Evolutionary conservation across 805 yeast species (phyloP).

Genomic region (Tetrapisispora fleetii): DNA sequence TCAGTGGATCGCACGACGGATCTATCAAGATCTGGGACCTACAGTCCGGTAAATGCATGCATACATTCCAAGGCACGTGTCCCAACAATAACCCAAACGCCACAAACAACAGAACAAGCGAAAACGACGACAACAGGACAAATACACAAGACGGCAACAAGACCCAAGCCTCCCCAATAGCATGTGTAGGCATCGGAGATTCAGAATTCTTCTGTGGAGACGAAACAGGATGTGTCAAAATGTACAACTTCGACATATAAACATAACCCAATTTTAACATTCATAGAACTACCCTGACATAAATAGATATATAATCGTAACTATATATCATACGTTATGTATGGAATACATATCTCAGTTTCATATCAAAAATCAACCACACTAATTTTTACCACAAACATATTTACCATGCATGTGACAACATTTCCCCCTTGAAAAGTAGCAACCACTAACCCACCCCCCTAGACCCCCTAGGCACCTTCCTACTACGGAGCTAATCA

Average conservation of each 20-base stretch:
- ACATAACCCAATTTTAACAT: constrained; percentile 2
- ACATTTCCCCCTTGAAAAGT: no score
- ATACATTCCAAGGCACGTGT: constrained; percentile 63
- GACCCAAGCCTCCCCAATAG: constrained; percentile 19
- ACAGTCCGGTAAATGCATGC: constrained; percentile 88
- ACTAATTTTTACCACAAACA: no score
- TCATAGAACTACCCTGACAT: no score
- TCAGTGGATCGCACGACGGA: constrained; percentile 91
- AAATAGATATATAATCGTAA: no score
- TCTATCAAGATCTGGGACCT: constrained; percentile 92
- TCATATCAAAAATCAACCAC: no score
- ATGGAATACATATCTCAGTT: no score
- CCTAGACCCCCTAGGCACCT: no score
- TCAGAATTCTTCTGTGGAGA: constrained; percentile 84
- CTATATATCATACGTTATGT: no score
- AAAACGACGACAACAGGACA: not conserved
- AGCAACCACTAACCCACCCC: no score
- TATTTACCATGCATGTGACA: no score
- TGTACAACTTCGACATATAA: constrained; percentile 64
- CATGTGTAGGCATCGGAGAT: constrained; percentile 80
- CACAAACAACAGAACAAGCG: constrained; percentile 4
- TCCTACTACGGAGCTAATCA: no score
- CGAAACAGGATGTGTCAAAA: constrained; percentile 77
- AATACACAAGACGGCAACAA: not conserved
- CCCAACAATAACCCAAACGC: constrained; percentile 19